Evolutionary conservation across 1,139 yeast species (phyloP), one percentile per base, ranked within the genome.

Genomic region (Nakaseomyces uthaithaninus): DNA sequence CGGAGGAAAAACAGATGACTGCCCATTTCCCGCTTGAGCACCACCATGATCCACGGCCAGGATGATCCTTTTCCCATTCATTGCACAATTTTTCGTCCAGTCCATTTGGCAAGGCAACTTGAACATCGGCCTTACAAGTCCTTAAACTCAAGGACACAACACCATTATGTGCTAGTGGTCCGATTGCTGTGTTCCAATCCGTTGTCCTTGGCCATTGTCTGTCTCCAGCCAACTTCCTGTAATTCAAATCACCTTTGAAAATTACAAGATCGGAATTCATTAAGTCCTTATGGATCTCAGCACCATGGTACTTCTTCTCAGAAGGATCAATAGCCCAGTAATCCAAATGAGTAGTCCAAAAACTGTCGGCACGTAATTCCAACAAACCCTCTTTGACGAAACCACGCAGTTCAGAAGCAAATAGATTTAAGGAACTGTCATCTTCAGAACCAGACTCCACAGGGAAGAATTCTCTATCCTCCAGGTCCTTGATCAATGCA

Each of bases 71-170:
- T 23, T 55, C 63, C 80, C 93, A 86, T 39, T 66, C 65, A 43
- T 70, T 63, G 36, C 74, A 70, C 48, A 91, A 69, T 55, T 76
- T 68, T 51, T 81, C 89, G 49, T 83, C 82, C 23, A 74, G 65
- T 2, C 95, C 96, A 33, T 71, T 66, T 4, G 73, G 70, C 47
- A 91, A 72, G 2, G 94, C 97, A 39, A 83, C 95, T 42, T 83
- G 80, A n/a, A 89, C 97, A 59, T 93, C 98, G 1, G 97, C 96
- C 63, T 91, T 91, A 62, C 95, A 80, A 3, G 98, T 91, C 67
- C 99, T 76, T 54, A 91, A 70, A 23, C 94, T 74, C 47, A 86
- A 66, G 18, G 85, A 55, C 12, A 77, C 78, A 42, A 91, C 67
- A 7, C 79, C 80, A 42, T 64, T 60, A 1, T 60, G 49, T 1